Percentiles rank a stretch among this genome's conserved stretches.
phyloP scores from a whole-genome alignment of 169 alveolate genomes.

The Babesia divergens region DNA sequence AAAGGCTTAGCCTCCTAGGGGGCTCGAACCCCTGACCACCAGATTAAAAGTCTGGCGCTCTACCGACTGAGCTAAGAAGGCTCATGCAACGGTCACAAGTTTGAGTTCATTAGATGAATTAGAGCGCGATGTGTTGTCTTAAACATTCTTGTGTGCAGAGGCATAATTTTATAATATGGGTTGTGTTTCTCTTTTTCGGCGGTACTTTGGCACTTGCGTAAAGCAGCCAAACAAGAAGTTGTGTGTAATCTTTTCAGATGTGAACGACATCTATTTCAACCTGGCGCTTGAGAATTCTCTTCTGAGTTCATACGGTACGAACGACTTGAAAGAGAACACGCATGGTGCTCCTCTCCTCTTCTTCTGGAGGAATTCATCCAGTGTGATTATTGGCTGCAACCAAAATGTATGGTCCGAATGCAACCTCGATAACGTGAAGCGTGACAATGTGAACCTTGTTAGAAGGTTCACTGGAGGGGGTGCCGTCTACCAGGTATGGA shows the following conservation, averaged over 20 bases:
- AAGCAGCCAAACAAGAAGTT: not conserved
- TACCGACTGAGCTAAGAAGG: constrained; percentile 98
- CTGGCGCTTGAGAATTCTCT: constrained; percentile 71
- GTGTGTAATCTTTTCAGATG: constrained; percentile 61
- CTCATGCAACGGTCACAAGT: constrained; percentile 1
- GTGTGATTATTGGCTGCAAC: constrained; percentile 91
- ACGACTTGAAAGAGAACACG: constrained; percentile 32
- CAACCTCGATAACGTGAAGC: constrained; percentile 77
- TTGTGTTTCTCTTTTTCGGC: not conserved
- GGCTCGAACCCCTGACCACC: constrained; percentile 99
- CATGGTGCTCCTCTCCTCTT: constrained; percentile 80
- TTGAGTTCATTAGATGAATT: not conserved
- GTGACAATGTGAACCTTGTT: constrained; percentile 82
- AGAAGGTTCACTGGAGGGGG: constrained; percentile 95
- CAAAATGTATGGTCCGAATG: constrained; percentile 94
- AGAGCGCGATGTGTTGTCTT: not conserved
- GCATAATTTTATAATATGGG: not conserved
- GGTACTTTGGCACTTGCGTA: not conserved
- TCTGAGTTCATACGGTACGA: constrained; percentile 46
- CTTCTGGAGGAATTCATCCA: constrained; percentile 88
- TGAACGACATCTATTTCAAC: constrained; percentile 69
- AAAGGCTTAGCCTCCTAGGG: constrained; percentile 83
- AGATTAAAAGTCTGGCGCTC: constrained; percentile 99
- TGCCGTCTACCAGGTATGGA: constrained; percentile 88
- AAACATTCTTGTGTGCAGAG: too few relatives aligned